A percentile compares a stretch with the other conserved stretches of the same genome.
Conservation (phyloP, 306 rosid species). For the Quercus cerris region DNA sequence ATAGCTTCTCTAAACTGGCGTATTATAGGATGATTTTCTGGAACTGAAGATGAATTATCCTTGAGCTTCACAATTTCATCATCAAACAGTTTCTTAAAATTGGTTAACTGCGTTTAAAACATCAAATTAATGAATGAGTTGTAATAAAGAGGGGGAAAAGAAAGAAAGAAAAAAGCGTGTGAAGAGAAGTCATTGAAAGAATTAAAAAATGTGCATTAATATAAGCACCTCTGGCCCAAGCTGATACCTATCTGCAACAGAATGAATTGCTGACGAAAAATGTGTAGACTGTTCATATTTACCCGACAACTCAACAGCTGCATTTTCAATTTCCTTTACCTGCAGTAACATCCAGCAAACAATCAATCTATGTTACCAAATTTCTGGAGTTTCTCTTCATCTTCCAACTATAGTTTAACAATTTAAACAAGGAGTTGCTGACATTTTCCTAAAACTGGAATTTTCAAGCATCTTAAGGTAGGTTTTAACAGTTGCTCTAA, state of each 20-base stretch:
- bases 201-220: conserved; percentile 9
- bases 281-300: conserved; percentile 46
- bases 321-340: conserved; percentile 81
- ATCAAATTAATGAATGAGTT: conserved; percentile 8
- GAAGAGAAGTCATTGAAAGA: conserved; percentile 8
- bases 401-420: not conserved
- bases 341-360: conserved; percentile 23
- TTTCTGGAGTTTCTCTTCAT: not conserved
- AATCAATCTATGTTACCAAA: not conserved
- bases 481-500: too few relatives aligned
- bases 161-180: not conserved
- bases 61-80: conserved; percentile 50
- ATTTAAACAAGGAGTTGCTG: not conserved
- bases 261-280: conserved; percentile 59
- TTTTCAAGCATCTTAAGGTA: not conserved
- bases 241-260: conserved; percentile 51
- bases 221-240: conserved; percentile 64
- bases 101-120: conserved; percentile 44
- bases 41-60: conserved; percentile 41
- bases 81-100: conserved; percentile 65
- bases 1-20: conserved; percentile 85
- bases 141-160: not conserved
- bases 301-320: conserved; percentile 49
- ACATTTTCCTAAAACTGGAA: not conserved
- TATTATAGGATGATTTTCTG: conserved; percentile 34